These are phyloP conservation scores for Nakazawaea wyomingensis DNA, from an alignment of 805 yeast genomes.

Conservation along the genomic window DNA sequence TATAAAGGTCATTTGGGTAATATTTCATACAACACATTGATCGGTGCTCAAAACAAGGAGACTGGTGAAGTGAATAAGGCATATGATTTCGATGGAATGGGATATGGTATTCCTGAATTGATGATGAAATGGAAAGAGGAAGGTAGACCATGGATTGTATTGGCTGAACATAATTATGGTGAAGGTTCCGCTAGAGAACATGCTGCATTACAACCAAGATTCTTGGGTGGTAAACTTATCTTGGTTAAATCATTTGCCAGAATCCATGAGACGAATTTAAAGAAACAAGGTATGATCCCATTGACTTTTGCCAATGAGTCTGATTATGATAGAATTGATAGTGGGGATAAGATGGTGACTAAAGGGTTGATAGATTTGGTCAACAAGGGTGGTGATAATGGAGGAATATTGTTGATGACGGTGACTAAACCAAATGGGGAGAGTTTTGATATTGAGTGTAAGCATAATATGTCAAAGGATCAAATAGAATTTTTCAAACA, in stretches of 20 bases:
- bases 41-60: slow-evolving; percentile 96
- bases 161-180: slow-evolving; percentile 97
- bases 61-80: slow-evolving; percentile 94
- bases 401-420: slow-evolving; percentile 68
- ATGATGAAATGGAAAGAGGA: slow-evolving; percentile 95
- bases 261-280: slow-evolving; percentile 95
- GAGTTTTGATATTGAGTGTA: slow-evolving; percentile 62
- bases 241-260: slow-evolving; percentile 95
- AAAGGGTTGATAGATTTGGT: slow-evolving; percentile 71
- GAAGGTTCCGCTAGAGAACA: slow-evolving; percentile 99
- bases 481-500: slow-evolving; percentile 95
- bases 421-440: slow-evolving; percentile 76
- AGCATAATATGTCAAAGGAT: slow-evolving; percentile 96
- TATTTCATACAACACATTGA: slow-evolving; percentile 89
- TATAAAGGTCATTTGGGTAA: slow-evolving; percentile 97
- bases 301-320: slow-evolving; percentile 84
- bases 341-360: slow-evolving; percentile 78
- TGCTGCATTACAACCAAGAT: slow-evolving; percentile 94
- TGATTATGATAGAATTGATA: slow-evolving; percentile 76
- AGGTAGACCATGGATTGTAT: slow-evolving; percentile 82
- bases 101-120: slow-evolving; percentile 84
- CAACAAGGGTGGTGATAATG: slow-evolving; percentile 79
- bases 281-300: slow-evolving; percentile 97
- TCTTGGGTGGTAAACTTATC: slow-evolving; percentile 85
- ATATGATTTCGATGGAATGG: slow-evolving; percentile 76